Conservation (phyloP, 2,329 filamentous ascomycete genomes). For the Apiospora marii region DNA sequence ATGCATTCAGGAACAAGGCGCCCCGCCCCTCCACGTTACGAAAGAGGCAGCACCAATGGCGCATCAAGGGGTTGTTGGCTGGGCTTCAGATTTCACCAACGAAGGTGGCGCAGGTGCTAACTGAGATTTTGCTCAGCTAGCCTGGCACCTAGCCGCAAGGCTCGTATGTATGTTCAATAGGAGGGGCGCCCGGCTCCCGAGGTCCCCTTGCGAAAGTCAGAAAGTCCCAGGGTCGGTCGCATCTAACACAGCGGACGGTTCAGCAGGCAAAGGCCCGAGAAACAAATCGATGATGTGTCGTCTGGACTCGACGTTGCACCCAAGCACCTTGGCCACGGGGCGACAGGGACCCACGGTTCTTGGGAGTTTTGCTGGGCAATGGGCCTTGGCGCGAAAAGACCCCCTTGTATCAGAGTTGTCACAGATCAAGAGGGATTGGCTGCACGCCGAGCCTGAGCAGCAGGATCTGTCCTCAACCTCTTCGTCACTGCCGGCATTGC, state of each 20-base stretch:
- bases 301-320: background rate
- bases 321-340: background rate
- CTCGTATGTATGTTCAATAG: too few relatives aligned
- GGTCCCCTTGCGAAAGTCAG: background rate
- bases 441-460: background rate
- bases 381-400: background rate
- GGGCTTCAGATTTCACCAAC: background rate
- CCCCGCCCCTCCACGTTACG: slow-evolving; percentile 19
- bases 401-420: slow-evolving; percentile 14
- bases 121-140: background rate
- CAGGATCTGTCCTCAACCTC: background rate
- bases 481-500: background rate
- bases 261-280: slow-evolving; percentile 8
- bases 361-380: background rate
- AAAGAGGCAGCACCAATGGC: slow-evolving; percentile 9
- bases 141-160: background rate
- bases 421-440: background rate
- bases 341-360: slow-evolving; percentile 17
- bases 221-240: background rate
- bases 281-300: background rate
- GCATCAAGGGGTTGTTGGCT: background rate
- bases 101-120: background rate
- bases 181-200: background rate
- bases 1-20: slow-evolving; percentile 8
- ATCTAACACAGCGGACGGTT: slow-evolving; percentile 17